phyloP scores from a whole-genome alignment of 1,139 yeast genomes.

The Blastobotrys elegans region DNA sequence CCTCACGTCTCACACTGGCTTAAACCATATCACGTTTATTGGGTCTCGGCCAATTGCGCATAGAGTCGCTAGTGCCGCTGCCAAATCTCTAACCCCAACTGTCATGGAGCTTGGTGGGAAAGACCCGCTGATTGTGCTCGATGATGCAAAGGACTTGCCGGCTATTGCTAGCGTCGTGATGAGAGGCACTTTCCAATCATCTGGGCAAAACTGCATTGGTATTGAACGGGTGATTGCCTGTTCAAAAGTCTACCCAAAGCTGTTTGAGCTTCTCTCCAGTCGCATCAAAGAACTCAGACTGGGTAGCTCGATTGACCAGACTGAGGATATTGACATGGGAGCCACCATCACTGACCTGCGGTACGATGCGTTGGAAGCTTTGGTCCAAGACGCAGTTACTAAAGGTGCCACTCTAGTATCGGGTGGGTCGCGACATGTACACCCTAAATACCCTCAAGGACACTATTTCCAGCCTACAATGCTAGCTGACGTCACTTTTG shows the following conservation, averaged over 20 bases:
- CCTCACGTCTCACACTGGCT: constrained; percentile 75
- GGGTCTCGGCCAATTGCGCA: constrained; percentile 96
- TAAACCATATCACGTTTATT: constrained; percentile 86
- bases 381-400: constrained; percentile 66
- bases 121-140: constrained; percentile 82
- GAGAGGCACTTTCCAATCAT: constrained; percentile 94
- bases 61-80: constrained; percentile 74
- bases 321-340: constrained; percentile 88
- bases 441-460: constrained; percentile 93
- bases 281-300: constrained; percentile 61
- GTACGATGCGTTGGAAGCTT: constrained; percentile 57
- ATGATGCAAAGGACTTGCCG: constrained; percentile 45
- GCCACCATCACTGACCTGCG: constrained; percentile 83
- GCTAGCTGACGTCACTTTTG: constrained; percentile 69
- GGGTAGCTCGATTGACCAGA: constrained; percentile 85
- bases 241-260: constrained; percentile 56
- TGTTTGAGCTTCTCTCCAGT: constrained; percentile 51
- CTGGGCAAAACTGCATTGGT: constrained; percentile 97
- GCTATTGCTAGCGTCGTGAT: constrained; percentile 74
- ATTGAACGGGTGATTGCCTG: constrained; percentile 86
- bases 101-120: constrained; percentile 96
- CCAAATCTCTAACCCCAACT: constrained; percentile 80
- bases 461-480: constrained; percentile 89
- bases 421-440: constrained; percentile 76
- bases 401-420: constrained; percentile 74